Evolutionary conservation across 2,329 filamentous ascomycete genomes (phyloP).

Genomic region (Drechslerella dactyloides): DNA sequence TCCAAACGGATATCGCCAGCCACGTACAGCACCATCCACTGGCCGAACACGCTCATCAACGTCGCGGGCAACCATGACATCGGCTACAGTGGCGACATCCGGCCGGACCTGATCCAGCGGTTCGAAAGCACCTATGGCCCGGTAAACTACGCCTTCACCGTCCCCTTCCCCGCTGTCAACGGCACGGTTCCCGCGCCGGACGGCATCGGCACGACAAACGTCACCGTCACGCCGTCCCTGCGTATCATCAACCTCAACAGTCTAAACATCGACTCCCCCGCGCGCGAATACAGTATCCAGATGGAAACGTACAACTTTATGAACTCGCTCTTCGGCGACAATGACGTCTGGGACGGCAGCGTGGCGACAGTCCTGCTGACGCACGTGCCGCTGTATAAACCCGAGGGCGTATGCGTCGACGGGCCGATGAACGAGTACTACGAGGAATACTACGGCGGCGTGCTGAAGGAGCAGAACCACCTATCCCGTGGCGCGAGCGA

Average conservation of each 20-base stretch:
- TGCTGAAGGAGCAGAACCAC: constrained; percentile 89
- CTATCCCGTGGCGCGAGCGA: constrained; percentile 74
- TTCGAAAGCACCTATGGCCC: constrained; percentile 87
- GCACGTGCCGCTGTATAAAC: constrained; percentile 88
- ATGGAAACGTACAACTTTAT: constrained; percentile 78
- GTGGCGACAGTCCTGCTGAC: constrained; percentile 82
- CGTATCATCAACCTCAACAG: constrained; percentile 87
- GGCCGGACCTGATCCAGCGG: constrained; percentile 72
- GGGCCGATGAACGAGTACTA: constrained; percentile 83
- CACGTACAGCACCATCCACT: constrained; percentile 62
- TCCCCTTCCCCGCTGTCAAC: constrained; percentile 67
- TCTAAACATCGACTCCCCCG: constrained; percentile 90
- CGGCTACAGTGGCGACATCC: constrained; percentile 92
- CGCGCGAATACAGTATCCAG: constrained; percentile 70
- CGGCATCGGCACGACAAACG: constrained; percentile 55
- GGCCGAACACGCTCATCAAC: constrained; percentile 82
- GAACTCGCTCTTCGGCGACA: constrained; percentile 60
- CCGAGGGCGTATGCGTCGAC: constrained; percentile 80
- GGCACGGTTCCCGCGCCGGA: constrained; percentile 36
- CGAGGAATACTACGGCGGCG: constrained; percentile 68
- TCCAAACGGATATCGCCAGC: constrained; percentile 52
- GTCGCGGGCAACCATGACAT: constrained; percentile 95
- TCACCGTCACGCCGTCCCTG: constrained; percentile 66
- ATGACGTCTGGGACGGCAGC: constrained; percentile 49
- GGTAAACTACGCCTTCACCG: constrained; percentile 85